Evolutionary conservation across 257 asterid species (phyloP).

Genomic region (Solanum ossicruentum): DNA sequence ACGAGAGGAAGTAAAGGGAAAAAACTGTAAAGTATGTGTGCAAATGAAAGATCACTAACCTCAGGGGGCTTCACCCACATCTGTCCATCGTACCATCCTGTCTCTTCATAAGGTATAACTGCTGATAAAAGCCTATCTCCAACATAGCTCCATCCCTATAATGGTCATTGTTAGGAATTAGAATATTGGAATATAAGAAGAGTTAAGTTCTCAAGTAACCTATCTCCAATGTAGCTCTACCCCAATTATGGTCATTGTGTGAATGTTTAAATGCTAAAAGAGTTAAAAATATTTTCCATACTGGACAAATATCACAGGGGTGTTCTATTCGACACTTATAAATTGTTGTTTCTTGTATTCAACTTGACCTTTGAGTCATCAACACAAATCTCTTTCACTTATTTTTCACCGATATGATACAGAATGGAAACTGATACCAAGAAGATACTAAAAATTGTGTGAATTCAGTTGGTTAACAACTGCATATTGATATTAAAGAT

Average conservation of each 20-base stretch:
- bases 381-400: not conserved
- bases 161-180: not conserved
- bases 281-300: not conserved
- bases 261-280: not conserved
- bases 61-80: conserved; percentile 98
- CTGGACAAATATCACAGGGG: not conserved
- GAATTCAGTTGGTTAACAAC: not conserved
- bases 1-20: not conserved
- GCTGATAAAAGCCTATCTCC: conserved; percentile 86
- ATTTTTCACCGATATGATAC: not conserved
- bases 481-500: not conserved
- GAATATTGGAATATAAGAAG: not conserved
- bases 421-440: not conserved
- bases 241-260: not conserved
- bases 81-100: conserved; percentile 91
- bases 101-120: conserved; percentile 83
- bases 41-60: conserved; percentile 23
- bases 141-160: conserved; percentile 86
- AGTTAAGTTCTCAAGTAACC: not conserved
- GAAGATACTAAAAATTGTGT: not conserved
- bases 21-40: not conserved
- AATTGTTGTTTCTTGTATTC: not conserved
- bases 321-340: not conserved
- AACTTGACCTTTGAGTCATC: not conserved
- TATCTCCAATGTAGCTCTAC: not conserved